A percentile compares a stretch with the other conserved stretches of the same genome.
These are phyloP conservation scores for Candida chilensis DNA, from an alignment of 805 yeast species.

Conservation along the genomic window DNA sequence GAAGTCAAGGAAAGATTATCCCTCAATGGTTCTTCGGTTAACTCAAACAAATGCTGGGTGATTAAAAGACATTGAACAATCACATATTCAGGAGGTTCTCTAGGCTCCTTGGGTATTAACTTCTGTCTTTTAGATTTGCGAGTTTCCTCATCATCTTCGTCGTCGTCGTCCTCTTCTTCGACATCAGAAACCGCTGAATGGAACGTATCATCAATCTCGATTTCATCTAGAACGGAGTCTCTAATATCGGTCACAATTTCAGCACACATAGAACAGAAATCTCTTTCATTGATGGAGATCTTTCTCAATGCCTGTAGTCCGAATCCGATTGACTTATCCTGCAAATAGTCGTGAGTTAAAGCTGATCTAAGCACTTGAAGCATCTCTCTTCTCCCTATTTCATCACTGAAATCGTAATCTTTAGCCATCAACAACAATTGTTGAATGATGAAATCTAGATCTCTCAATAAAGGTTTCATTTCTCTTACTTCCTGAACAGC, in stretches of 20 bases:
- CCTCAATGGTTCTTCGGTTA: slow-evolving; percentile 54
- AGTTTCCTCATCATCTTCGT: slow-evolving; percentile 13
- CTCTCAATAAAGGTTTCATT: no score
- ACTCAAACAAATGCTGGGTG: slow-evolving; percentile 60
- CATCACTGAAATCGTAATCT: slow-evolving; percentile 81
- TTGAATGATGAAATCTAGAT: slow-evolving; percentile 62
- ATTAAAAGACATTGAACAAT: slow-evolving; percentile 57
- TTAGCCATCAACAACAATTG: slow-evolving; percentile 63
- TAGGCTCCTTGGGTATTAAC: slow-evolving; percentile 25
- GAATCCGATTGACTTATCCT: slow-evolving; percentile 43
- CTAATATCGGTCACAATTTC: slow-evolving; percentile 81
- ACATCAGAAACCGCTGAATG: slow-evolving; percentile 34
- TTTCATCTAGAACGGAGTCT: slow-evolving; percentile 44
- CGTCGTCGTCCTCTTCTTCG: slow-evolving; percentile 12
- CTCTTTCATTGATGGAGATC: slow-evolving; percentile 70
- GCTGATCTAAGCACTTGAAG: slow-evolving; percentile 47
- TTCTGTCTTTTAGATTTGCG: slow-evolving; percentile 19
- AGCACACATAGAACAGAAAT: slow-evolving; percentile 75
- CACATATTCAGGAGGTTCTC: slow-evolving; percentile 33
- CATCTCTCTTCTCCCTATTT: slow-evolving; percentile 79
- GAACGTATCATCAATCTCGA: slow-evolving; percentile 26
- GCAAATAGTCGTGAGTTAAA: slow-evolving; percentile 46
- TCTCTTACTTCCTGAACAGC: no score
- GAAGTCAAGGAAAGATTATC: slow-evolving; percentile 61
- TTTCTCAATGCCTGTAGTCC: slow-evolving; percentile 60